Base-by-base conservation (phyloP, 164 flowering plant species). In the Berberis thunbergii region DNA sequence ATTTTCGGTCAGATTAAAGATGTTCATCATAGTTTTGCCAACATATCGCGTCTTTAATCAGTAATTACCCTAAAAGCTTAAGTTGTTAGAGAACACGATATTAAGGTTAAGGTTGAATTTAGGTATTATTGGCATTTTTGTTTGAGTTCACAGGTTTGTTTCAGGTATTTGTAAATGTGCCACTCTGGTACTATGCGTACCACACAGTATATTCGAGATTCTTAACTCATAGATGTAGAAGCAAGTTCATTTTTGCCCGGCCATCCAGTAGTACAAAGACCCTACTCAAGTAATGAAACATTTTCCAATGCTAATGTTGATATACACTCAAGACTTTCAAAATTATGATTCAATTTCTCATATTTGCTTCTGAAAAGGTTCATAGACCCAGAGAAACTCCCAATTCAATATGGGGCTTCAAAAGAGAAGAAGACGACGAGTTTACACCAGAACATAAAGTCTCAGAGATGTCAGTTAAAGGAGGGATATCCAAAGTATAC, bases 101-200 rank as follows among this genome's bases (percentile, higher is more conserved):
- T 26, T 26, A 26, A 26, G 26, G 26, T 26, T 26, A 26, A 26
- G 26, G 26, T 26, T 26, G 26, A 26, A 26, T 26, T 26, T 26
- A 26, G 26, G 26, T 26, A 26, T 26, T 26, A 26, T 26, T 26
- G 26, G 26, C 26, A 26, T 26, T 26, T 26, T 26, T 26, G 26
- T 4, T 65, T 55, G 10, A 7, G n/a, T 57, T 62, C 13, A 13
- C 10, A 53, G 45, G 60, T 26, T 10, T 10, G 49, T 44, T 79
- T 79, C 78, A 89, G 98, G 76, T 89, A 10, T n/a, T 84, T 39
- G 72, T 92, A 58, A 86, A 92, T 59, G 93, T 79, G 41, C 96
- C 96, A 1, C 73, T 84, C 7, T 86, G 96, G 89, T 79, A 73
- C 70, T 76, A 79, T 42, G 71, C 80, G 1, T 69, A 69, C 64